phyloP scores from a whole-genome alignment of 192 early-diverging fungal species.

The Coemansia erecta region DNA sequence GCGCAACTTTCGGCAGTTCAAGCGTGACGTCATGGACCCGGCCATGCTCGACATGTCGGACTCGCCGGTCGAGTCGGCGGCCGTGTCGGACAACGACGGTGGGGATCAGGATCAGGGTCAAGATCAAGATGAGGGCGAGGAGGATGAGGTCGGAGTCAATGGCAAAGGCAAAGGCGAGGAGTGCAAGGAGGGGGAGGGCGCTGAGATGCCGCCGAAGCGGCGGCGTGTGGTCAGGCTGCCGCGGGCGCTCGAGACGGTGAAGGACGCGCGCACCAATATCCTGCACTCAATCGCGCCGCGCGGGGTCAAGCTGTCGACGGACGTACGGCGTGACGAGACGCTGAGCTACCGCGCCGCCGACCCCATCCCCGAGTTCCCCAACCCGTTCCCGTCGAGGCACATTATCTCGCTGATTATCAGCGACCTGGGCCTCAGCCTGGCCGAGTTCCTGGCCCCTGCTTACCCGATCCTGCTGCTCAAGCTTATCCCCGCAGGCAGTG shows the following conservation, averaged over 20 bases:
- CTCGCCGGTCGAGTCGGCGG: slow-evolving; percentile 12
- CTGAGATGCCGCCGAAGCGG: slow-evolving; percentile 27
- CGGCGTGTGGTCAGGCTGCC: slow-evolving; percentile 17
- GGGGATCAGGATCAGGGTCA: no score
- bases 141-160: no score
- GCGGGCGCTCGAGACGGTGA: slow-evolving; percentile 18
- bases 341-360: slow-evolving; percentile 36
- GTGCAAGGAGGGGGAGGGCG: no score
- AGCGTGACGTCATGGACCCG: slow-evolving; percentile 20
- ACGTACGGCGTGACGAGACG: slow-evolving; percentile 37
- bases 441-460: slow-evolving; percentile 33
- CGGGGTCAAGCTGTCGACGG: slow-evolving; percentile 8
- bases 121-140: no score
- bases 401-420: slow-evolving; percentile 34
- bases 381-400: slow-evolving; percentile 38
- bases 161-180: no score
- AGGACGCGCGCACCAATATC: slow-evolving; percentile 28
- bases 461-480: slow-evolving; percentile 34
- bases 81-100: slow-evolving; percentile 6
- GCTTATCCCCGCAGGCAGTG: slow-evolving; percentile 16
- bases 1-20: slow-evolving; percentile 12
- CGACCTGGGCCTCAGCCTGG: slow-evolving; percentile 33
- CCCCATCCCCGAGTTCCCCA: slow-evolving; percentile 40
- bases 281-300: slow-evolving; percentile 18
- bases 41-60: slow-evolving; percentile 27